A percentile compares a stretch with the other conserved stretches of the same genome.
These are phyloP conservation scores for Glebionis coronaria DNA, from an alignment of 129 eudicot genomes.

Conservation along the genomic window DNA sequence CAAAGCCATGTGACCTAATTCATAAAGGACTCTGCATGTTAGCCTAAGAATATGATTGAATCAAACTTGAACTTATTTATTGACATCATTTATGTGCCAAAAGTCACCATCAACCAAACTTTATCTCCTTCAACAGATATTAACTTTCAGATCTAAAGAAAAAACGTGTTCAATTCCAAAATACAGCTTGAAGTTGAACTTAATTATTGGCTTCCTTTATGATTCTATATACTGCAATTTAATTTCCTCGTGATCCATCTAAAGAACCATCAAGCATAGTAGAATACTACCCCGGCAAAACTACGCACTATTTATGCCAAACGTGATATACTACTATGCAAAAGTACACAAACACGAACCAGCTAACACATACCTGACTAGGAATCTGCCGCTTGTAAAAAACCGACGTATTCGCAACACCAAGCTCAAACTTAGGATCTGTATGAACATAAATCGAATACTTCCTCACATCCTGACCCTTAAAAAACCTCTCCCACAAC, in stretches of 20 bases:
- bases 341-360: not conserved
- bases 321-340: not conserved
- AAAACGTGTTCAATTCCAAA: not conserved
- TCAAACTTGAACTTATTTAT: not conserved
- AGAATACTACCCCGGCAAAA: no score
- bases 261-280: not conserved
- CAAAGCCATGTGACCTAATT: not conserved
- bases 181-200: no score
- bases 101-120: not conserved
- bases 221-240: not conserved
- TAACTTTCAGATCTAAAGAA: not conserved
- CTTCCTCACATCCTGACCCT: constrained; percentile 45
- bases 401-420: constrained; percentile 51
- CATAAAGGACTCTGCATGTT: not conserved
- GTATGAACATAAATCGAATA: constrained; percentile 78
- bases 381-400: constrained; percentile 79
- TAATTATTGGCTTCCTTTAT: not conserved
- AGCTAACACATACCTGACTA: constrained; percentile 55
- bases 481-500: constrained; percentile 87
- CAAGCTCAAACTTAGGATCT: constrained; percentile 49
- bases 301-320: constrained; percentile 1
- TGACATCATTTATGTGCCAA: no score
- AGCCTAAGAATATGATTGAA: not conserved
- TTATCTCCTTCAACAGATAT: not conserved
- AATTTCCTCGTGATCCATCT: not conserved